Evolutionary conservation across 768 basidiomycete species (phyloP), one percentile per base, ranked within the genome.

Genomic region (Pulveroboletus sp.): DNA sequence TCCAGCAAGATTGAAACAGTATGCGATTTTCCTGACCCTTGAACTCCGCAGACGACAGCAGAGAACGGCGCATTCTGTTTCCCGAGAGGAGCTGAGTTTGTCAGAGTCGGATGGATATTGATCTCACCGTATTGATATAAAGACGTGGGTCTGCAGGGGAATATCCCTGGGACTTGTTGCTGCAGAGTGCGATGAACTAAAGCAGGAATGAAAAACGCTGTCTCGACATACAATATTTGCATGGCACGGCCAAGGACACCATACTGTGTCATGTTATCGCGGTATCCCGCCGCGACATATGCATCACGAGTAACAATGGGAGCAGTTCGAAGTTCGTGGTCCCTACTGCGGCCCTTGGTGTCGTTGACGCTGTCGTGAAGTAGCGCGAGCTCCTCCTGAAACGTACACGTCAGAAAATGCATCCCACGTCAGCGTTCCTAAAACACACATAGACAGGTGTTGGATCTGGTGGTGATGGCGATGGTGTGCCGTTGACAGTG

Each of bases 21-120:
- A 43, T 89, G 86, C 0, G 84, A 87, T 57, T 89, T 88, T 9
- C 86, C 86, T 0, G 85, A 82, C 1, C 87, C 85, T 69, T 88
- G 87, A 0, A 87, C 85, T 0, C 86, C 86, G 44, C 86, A 89
- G 3, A 88, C 76, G n/a, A 88, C 58, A 0, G 85, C 82, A 0
- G 87, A 87, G 57, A 87, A 84, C 0, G 86, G 87, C 0, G 86
- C 74, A 58, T 87, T 88, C 86, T 87, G 50, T 14, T 10, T 35
- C 31, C 27, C 10, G 23, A 43, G 37, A 24, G 24, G 37, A 6
- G 32, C 10, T 47, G 25, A 49, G 27, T 31, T 31, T 50, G 34
- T 16, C 2, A 12, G 48, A 16, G 29, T 47, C 25, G 23, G 16
- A 34, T 9, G 23, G 23, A 20, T 14, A 46, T 40, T 24, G 14